phyloP scores from a whole-genome alignment of 768 basidiomycete genomes.

The Neoboletus subvelutipes region DNA sequence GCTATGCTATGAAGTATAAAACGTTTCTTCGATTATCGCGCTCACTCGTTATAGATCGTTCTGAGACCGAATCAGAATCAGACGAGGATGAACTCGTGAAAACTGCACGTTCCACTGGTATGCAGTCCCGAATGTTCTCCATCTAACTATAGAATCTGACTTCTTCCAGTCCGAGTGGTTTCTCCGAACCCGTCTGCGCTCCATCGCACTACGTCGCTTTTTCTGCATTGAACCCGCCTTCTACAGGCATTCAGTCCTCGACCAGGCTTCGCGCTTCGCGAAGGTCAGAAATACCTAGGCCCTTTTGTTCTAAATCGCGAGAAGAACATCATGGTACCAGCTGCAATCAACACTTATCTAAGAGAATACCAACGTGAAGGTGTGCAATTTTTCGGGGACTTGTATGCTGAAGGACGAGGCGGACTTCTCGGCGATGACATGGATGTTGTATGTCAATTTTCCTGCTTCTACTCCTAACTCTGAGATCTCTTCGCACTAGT shows the following conservation, averaged over 20 bases:
- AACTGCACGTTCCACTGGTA: slow-evolving; percentile 11
- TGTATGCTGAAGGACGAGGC: slow-evolving; percentile 66
- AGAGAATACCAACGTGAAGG: slow-evolving; percentile 91
- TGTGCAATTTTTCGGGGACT: slow-evolving; percentile 73
- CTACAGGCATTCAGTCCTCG: slow-evolving; percentile 44
- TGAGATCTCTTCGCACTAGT: neutral
- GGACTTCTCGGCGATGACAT: slow-evolving; percentile 95
- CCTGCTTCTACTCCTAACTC: neutral
- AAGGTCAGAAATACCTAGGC: slow-evolving; percentile 41
- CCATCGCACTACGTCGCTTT: neutral
- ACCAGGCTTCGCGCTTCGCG: slow-evolving; percentile 53
- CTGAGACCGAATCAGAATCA: slow-evolving; percentile 49
- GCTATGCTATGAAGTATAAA: slow-evolving; percentile 15
- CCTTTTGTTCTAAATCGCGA: slow-evolving; percentile 52
- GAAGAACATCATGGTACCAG: slow-evolving; percentile 52
- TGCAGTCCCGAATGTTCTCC: slow-evolving; percentile 16
- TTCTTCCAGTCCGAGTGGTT: neutral
- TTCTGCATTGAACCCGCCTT: neutral
- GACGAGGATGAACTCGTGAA: slow-evolving; percentile 23
- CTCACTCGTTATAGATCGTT: slow-evolving; percentile 30
- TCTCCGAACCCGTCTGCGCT: slow-evolving; percentile 4
- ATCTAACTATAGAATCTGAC: neutral
- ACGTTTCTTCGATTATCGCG: neutral
- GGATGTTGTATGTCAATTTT: slow-evolving; percentile 58
- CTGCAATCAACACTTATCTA: slow-evolving; percentile 37